Evolutionary conservation across 331 rosid species (phyloP), one percentile per base, ranked within the genome.

Genomic region (Malus hybrid): DNA sequence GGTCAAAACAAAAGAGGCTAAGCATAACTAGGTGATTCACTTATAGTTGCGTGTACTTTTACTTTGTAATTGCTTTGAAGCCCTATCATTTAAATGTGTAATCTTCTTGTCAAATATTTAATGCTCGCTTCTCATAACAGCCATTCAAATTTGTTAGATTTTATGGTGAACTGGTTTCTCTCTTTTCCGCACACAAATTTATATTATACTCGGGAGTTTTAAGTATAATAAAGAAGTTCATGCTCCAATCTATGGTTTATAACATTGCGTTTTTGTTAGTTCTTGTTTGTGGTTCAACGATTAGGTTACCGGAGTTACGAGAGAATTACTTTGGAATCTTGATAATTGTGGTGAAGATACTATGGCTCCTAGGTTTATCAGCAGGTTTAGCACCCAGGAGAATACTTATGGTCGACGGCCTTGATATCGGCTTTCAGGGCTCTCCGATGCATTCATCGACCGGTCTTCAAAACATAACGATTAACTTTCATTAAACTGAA

Each of bases 1-100:
- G 67, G 73, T 81, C 84, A 76, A 81, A 78, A 77, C 54, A 83
- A 80, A 83, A 73, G 84, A 44, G 72, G 76, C 8, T 73, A 79
- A 83, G 24, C 75, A 62, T 15, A 60, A 31, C 67, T 78, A 33
- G 60, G 80, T 75, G 67, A 67, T 76, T 64, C 74, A 59, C 42
- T 52, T 24, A 32, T 50, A 73, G 66, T 73, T 74, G 44, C 44
- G 15, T 36, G 65, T 67, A 63, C 11, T 61, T 24, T 71, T 62
- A 74, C 10, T 65, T 76, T 69, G 22, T 14, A 22, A 8, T 7
- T 27, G 11, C 74, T 32, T 39, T 33, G 19, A 68, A 24, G 48
- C 31, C 42, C 24, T 59, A 39, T 54, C 48, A 32, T 76, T 70
- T 79, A 69, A 69, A 65, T 76, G 28, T 69, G 61, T 68, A 83